Evolutionary conservation across 345 rosid genomes (phyloP).

Genomic region (Moringa oleifera): DNA sequence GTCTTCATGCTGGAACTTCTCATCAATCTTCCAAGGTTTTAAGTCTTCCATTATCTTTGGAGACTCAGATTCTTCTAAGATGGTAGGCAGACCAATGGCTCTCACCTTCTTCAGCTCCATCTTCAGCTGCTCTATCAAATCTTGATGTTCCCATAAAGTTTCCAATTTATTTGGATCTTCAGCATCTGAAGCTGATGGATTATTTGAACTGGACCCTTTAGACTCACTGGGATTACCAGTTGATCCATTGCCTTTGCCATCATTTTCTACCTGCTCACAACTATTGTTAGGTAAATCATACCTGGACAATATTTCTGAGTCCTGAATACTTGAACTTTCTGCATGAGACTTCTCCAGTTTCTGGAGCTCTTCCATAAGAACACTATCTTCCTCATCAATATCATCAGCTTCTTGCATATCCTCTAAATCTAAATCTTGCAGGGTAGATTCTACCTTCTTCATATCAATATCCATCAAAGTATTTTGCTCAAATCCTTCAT

Average conservation of each 20-base stretch:
- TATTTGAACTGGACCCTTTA: constrained; percentile 6
- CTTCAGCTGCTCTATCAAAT: constrained; percentile 81
- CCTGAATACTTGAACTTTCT: constrained; percentile 2
- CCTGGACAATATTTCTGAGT: background rate
- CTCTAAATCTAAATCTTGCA: constrained; percentile 18
- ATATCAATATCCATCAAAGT: constrained; percentile 7
- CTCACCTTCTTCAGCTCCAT: constrained; percentile 86
- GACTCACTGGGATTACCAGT: background rate
- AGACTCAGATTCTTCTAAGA: constrained; percentile 66
- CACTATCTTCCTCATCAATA: constrained; percentile 19
- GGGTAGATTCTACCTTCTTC: constrained; percentile 14
- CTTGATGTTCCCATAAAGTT: constrained; percentile 88
- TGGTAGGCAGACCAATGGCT: constrained; percentile 78
- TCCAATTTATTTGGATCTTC: constrained; percentile 54
- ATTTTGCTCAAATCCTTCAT: constrained; percentile 18
- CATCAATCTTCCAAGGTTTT: constrained; percentile 92
- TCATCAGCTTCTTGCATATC: constrained; percentile 10
- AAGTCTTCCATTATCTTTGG: constrained; percentile 76
- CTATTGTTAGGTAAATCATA: background rate
- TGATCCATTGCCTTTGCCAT: constrained; percentile 13
- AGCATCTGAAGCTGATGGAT: constrained; percentile 23
- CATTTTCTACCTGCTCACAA: constrained; percentile 9
- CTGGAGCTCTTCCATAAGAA: constrained; percentile 26
- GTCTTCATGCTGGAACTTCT: constrained; percentile 52
- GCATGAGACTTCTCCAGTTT: constrained; percentile 22